Base-by-base conservation (phyloP, 805 yeast species). In the Lachancea meyersii region DNA sequence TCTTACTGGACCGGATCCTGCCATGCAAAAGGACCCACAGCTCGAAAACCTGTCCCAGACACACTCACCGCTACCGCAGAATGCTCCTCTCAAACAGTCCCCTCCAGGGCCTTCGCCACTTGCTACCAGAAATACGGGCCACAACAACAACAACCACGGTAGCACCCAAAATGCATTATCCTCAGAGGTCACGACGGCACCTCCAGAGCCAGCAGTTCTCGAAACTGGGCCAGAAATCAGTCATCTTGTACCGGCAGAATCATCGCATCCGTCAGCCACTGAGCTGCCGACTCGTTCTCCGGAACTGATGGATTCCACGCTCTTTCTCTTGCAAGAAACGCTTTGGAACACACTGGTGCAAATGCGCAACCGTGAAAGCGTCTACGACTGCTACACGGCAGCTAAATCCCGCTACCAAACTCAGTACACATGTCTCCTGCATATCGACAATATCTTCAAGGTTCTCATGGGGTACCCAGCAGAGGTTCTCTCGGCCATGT, bases 401-500 rank as follows among this genome's bases (percentile, higher is more conserved):
- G 45, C 45, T 18, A 42, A 26, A 32, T 11, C 24, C 11, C 45
- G 38, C 21, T 32, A 26, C 28, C 37, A 31, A 14, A 21, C 21
- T 23, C 35, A 37, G 19, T 32, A 31, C 23, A 30, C 26, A 7
- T 21, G 16, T 13, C 17, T 37, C 8, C 20, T 37, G 11, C 30
- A 33, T 11, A 21, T 40, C 14, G 47, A 35, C 19, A 10, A 20
- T 24, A 32, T 44, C 10, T 40, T 44, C 36, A 32, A 38, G 20
- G 31, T 35, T 16, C 36, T 40, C 6, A 36, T 33, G 43, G 30
- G 18, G 18, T 35, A 35, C 16, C 43, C 48, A 19, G 22, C 38
- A 13, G 43, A 35, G 18, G 26, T 38, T 5, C 35, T 45, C 16
- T 41, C 39, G 13, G 41, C 43, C 23, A 42, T 38, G 28, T 35